These are phyloP conservation scores for Cladophialophora immunda DNA, from an alignment of 2,329 filamentous ascomycete genomes.

Conservation along the genomic window DNA sequence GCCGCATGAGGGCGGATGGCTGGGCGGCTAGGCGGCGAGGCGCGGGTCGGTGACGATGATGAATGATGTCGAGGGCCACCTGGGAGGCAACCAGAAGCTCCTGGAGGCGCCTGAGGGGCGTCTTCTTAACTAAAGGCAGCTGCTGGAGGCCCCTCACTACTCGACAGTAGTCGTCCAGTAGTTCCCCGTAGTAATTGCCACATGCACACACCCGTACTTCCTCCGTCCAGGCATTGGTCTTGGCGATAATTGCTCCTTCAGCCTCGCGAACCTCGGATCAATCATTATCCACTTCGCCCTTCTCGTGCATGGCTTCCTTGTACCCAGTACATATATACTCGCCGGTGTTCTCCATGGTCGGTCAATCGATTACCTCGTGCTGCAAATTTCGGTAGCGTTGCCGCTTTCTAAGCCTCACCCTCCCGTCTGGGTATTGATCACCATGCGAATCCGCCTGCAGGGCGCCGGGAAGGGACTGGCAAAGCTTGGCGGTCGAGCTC, in stretches of 20 bases:
- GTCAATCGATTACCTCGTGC: neutral
- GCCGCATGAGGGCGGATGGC: conserved; percentile 9
- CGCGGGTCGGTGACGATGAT: neutral
- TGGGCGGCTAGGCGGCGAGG: neutral
- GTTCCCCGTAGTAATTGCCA: neutral
- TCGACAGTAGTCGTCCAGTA: conserved; percentile 3
- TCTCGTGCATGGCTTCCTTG: neutral
- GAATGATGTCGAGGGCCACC: conserved; percentile 9
- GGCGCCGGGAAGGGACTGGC: neutral
- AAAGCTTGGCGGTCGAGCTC: conserved; percentile 1
- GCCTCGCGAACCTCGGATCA: conserved; percentile 26
- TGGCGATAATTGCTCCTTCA: conserved; percentile 20
- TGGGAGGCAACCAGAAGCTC: neutral
- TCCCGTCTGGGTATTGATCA: conserved; percentile 8
- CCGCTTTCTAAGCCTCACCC: neutral
- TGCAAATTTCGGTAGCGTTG: neutral
- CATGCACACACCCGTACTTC: neutral
- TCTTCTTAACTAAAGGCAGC: neutral
- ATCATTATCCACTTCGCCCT: neutral
- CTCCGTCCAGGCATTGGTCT: neutral
- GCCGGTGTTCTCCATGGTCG: neutral
- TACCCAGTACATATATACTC: neutral
- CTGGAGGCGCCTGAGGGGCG: neutral
- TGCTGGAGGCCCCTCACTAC: neutral
- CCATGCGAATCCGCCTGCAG: conserved; percentile 7